These are phyloP conservation scores for Pholiota molesta DNA, from an alignment of 768 basidiomycete genomes.

Conservation along the genomic window DNA sequence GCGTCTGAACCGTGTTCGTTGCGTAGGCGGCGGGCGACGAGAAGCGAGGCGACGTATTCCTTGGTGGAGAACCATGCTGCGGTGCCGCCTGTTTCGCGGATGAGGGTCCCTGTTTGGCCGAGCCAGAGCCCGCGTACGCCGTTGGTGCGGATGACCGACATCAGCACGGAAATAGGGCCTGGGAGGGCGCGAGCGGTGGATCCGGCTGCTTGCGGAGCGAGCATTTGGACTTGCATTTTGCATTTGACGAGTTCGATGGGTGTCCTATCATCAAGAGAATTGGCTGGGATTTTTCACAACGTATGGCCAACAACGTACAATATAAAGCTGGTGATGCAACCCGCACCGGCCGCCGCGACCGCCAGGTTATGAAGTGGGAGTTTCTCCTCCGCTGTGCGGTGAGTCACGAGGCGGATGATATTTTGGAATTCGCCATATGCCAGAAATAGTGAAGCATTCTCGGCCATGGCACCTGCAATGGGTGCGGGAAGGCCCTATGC, in stretches of 20 bases:
- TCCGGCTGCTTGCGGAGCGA: conserved; percentile 19
- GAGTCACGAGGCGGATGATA: conserved; percentile 48
- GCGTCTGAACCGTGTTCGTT: conserved; percentile 15
- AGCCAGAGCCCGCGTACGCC: conserved; percentile 25
- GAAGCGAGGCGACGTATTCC: conserved; percentile 67
- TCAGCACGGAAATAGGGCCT: conserved; percentile 30
- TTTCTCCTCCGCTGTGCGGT: conserved; percentile 40
- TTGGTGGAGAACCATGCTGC: conserved; percentile 90
- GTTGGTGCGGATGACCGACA: conserved; percentile 30
- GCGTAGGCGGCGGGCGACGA: conserved; percentile 51
- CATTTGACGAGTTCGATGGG: conserved; percentile 43
- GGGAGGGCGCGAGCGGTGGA: conserved; percentile 22
- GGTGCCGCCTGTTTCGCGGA: conserved; percentile 86
- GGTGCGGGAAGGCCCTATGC: conserved; percentile 91
- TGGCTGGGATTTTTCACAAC: conserved; percentile 61
- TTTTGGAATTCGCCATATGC: conserved; percentile 82
- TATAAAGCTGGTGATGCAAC: conserved; percentile 84
- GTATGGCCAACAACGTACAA: conserved; percentile 53
- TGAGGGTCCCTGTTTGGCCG: conserved; percentile 63
- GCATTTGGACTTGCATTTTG: conserved; percentile 41
- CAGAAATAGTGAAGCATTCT: conserved; percentile 90
- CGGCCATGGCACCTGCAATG: conserved; percentile 89
- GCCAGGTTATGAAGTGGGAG: conserved; percentile 72
- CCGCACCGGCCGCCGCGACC: conserved; percentile 85
- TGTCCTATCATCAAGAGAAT: conserved; percentile 36